These are phyloP conservation scores for Penicillium sp. DNA, from an alignment of 2,329 filamentous ascomycete species.

Conservation along the genomic window DNA sequence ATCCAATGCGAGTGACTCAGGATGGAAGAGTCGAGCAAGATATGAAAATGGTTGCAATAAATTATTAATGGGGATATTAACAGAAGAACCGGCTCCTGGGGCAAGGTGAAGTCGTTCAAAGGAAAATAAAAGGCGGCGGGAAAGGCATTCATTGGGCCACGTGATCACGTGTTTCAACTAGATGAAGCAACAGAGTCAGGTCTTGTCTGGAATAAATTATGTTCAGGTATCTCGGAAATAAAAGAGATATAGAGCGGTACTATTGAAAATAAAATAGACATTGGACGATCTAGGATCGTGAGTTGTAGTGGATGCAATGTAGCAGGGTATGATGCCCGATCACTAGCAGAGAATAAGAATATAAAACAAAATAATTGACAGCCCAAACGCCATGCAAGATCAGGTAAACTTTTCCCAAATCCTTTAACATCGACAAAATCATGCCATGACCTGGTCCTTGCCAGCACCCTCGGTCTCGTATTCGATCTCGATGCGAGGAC, in stretches of 20 bases:
- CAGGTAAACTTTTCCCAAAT: constrained; percentile 21
- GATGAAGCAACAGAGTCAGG: not conserved
- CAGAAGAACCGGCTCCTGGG: constrained; percentile 19
- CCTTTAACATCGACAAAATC: constrained; percentile 9
- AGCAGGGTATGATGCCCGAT: constrained; percentile 32
- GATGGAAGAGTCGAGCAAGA: not conserved
- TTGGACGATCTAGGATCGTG: constrained; percentile 10
- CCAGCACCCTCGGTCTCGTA: constrained; percentile 63
- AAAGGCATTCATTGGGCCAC: constrained; percentile 5
- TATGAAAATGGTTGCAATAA: not conserved
- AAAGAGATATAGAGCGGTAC: not conserved
- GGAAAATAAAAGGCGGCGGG: constrained; percentile 5
- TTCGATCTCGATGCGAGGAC: constrained; percentile 64
- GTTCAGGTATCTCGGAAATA: not conserved
- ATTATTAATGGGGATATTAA: constrained; percentile 3
- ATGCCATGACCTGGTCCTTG: constrained; percentile 41
- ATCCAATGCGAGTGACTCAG: constrained; percentile 1
- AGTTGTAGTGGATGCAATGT: constrained; percentile 24
- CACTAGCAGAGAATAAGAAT: constrained; percentile 16
- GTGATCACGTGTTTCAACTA: constrained; percentile 12
- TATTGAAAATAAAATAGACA: not conserved
- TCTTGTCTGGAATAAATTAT: not conserved
- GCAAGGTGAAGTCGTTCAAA: not conserved
- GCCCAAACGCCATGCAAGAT: constrained; percentile 30
- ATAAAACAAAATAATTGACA: constrained; percentile 11